Base-by-base conservation (phyloP, 1,139 yeast genomes). In the Geotrichum armillariae region DNA sequence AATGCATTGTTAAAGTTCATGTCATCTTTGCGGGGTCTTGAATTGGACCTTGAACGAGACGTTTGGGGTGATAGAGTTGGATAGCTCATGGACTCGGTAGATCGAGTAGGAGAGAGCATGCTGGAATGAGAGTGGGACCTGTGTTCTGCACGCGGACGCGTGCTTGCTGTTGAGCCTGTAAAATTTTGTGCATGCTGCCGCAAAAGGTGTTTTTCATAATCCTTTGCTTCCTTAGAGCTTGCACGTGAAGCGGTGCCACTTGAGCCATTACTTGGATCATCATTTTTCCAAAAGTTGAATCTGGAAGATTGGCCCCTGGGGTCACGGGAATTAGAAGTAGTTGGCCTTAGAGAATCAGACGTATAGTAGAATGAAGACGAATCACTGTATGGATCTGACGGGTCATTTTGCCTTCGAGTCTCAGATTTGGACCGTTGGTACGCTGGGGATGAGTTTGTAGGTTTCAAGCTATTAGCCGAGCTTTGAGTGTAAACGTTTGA, bases 1-100 rank as follows among this genome's bases (percentile, higher is more conserved):
- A 56, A 59, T 4, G 65, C 65, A 11, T 45, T 53, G 2, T 57
- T 48, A 41, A 57, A 59, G 33, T 58, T 60, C 44, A 47, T 47
- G 9, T 50, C 54, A n/a, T 46, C 54, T 12, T 47, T 49, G 18
- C 51, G 50, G n/a, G 44, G 46, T n/a, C 51, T 25, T 2, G 51
- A 48, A n/a, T 38, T 43, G 14, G 50, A 50, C 12, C 51, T 22
- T 16, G 51, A 48, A 18, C 48, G 36, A 9, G 56, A 53, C 16
- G 47, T 47, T 25, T 52, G 47, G 3, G 54, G 46, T 8, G 52
- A 31, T 7, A 41, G 42, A 12, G 50, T 47, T 3, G 56, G 46
- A 9, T 41, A 41, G 3, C 56, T 41, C 14, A 44, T 42, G 23
- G 55, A 46, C n/a, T 53, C 49, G 5, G 52, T 11, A n/a, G 58